Percentiles rank a stretch among this genome's conserved stretches.
Conservation (phyloP, 1,139 yeast species). For the Sugiyamaella sp. region DNA sequence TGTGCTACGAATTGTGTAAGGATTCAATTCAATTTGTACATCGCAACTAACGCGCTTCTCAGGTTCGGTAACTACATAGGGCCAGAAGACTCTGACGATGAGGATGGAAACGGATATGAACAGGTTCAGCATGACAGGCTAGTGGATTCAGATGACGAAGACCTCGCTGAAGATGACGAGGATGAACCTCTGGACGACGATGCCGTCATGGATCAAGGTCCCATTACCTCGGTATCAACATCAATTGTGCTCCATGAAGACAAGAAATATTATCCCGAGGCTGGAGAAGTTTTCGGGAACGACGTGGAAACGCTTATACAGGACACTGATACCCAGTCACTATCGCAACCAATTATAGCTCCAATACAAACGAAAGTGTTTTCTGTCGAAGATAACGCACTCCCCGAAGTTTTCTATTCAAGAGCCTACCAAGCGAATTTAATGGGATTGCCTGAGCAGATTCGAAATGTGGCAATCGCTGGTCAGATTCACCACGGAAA, state of each 20-base stretch:
- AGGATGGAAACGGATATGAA: slow-evolving; percentile 18
- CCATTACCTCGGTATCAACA: slow-evolving; percentile 31
- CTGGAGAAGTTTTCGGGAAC: slow-evolving; percentile 53
- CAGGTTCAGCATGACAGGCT: background rate
- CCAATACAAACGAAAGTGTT: slow-evolving; percentile 53
- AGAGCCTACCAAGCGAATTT: slow-evolving; percentile 61
- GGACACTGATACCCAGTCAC: slow-evolving; percentile 56
- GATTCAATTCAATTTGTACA: background rate
- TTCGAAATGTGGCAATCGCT: slow-evolving; percentile 77
- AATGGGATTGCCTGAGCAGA: slow-evolving; percentile 61
- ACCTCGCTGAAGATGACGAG: slow-evolving; percentile 21
- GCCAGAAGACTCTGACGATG: slow-evolving; percentile 41
- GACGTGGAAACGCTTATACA: slow-evolving; percentile 69
- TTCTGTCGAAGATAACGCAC: slow-evolving; percentile 52
- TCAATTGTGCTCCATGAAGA: slow-evolving; percentile 51
- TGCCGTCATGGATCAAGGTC: slow-evolving; percentile 25
- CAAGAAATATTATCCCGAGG: slow-evolving; percentile 48
- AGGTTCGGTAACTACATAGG: slow-evolving; percentile 72
- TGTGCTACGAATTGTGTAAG: background rate
- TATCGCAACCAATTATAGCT: slow-evolving; percentile 66
- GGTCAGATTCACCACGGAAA: slow-evolving; percentile 90
- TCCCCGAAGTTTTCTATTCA: slow-evolving; percentile 65
- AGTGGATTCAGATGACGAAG: slow-evolving; percentile 10
- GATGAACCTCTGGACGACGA: slow-evolving; percentile 25
- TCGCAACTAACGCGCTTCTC: slow-evolving; percentile 30